Base-by-base conservation (phyloP, 345 rosid genomes). In the Moringa oleifera region DNA sequence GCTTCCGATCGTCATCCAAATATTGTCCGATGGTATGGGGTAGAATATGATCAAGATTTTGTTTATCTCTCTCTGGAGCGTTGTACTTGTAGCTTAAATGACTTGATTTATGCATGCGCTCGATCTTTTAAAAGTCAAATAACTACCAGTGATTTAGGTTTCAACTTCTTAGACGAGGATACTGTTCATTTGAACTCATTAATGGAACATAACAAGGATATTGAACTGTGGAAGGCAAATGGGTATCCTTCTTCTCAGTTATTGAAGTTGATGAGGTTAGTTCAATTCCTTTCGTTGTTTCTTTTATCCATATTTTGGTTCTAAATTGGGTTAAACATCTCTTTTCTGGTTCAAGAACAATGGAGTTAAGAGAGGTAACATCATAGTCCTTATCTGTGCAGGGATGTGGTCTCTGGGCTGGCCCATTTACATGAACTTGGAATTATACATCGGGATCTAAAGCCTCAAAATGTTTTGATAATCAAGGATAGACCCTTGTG, bases 381-480 rank as follows among this genome's bases (percentile, higher is more conserved):
- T 11, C 37, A 41, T 4, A 4, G 47, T 41, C 47, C 17, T 41
- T 41, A 41, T 58, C 52, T 68, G 53, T 60, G 69, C 81, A 88
- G 95, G 73, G 86, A 88, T 61, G 50, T 85, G 59, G 85, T 88
- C 54, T 74, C 82, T 23, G 89, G 91, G 56, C 80, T 88, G 69
- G 84, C 70, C 62, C 95, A 88, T 80, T 74, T 88, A 59, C 95
- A 88, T 59, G 88, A 85, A 66, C 66, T 85, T 61, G 95, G 91
- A 63, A 85, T 88, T 52, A 70, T 88, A 52, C 95, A 88, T 63
- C 80, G 88, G 64, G 95, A 88, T 72, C 72, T 88, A 63, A 88
- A 85, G 74, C 95, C 95, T 68, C 95, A 80, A 73, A 85, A 88
- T 80, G 95, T 88, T 57, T 79, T 88, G 70, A 85, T 88, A 64